phyloP scores from a whole-genome alignment of 176 grass and related monocot species.

The Phoenix dactylifera region DNA sequence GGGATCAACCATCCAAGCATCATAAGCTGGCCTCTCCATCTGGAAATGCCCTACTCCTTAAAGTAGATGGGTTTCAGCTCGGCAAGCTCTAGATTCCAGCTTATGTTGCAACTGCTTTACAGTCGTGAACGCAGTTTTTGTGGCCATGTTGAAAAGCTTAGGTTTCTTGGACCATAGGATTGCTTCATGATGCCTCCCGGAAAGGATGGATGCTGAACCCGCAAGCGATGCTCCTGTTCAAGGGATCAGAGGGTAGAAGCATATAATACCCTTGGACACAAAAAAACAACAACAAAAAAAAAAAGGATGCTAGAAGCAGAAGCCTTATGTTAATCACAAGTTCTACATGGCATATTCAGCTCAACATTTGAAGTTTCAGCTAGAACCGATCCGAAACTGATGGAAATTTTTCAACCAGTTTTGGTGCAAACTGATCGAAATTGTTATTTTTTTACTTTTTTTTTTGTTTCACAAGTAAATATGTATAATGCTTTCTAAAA shows the following conservation, averaged over 20 bases:
- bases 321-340: too few relatives aligned
- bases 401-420: too few relatives aligned
- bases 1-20: conserved; percentile 63
- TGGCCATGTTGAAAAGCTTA: conserved; percentile 78
- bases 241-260: conserved; percentile 12
- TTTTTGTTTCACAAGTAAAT: too few relatives aligned
- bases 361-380: too few relatives aligned
- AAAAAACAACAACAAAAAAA: too few relatives aligned
- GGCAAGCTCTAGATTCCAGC: conserved; percentile 52
- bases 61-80: conserved; percentile 67
- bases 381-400: too few relatives aligned
- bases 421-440: too few relatives aligned
- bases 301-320: too few relatives aligned
- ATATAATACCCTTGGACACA: too few relatives aligned
- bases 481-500: too few relatives aligned
- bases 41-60: conserved; percentile 83
- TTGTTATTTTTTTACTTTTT: too few relatives aligned
- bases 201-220: conserved; percentile 76
- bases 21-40: conserved; percentile 84
- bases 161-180: conserved; percentile 68
- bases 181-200: conserved; percentile 71
- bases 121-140: conserved; percentile 82
- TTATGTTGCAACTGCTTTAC: conserved; percentile 79
- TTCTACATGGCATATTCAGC: too few relatives aligned
- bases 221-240: conserved; percentile 61